phyloP scores from a whole-genome alignment of 169 alveolate genomes.

The Besnoitia besnoiti region DNA sequence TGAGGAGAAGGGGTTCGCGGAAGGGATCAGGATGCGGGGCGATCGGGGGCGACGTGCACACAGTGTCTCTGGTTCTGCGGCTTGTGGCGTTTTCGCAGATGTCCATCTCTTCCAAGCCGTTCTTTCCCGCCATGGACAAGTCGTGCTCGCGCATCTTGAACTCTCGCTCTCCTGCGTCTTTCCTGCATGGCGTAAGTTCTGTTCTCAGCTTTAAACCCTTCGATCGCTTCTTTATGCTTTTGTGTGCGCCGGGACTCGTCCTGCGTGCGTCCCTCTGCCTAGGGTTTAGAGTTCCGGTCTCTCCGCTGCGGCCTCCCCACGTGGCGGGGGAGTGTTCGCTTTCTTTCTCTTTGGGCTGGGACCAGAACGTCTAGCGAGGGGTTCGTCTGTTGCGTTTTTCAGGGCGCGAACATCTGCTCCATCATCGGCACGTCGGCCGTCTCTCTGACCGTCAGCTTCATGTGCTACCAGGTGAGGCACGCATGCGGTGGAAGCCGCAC shows the following conservation, averaged over 20 bases:
- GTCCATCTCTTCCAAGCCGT: conserved; percentile 66
- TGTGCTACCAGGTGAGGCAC: conserved; percentile 60
- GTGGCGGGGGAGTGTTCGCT: background rate
- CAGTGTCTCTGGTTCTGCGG: no score
- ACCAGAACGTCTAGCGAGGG: background rate
- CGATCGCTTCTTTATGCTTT: background rate
- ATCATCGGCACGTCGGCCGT: conserved; percentile 54
- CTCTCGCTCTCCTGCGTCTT: conserved; percentile 69
- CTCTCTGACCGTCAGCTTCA: conserved; percentile 55
- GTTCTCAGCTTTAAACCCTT: background rate
- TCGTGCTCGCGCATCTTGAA: conserved; percentile 49
- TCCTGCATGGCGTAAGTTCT: conserved; percentile 63
- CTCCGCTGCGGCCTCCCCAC: background rate
- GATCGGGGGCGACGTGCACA: no score
- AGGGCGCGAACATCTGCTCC: conserved; percentile 45
- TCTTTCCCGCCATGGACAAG: conserved; percentile 68
- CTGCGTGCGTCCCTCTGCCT: background rate
- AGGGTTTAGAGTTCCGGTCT: background rate
- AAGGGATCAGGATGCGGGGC: no score
- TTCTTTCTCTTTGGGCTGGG: background rate
- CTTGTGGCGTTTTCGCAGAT: conserved; percentile 48
- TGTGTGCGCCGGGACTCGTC: background rate
- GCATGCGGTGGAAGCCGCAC: background rate
- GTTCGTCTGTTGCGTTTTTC: background rate
- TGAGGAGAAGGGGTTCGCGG: no score